Conservation (phyloP, 371 early-diverging fungal genomes). For the Lichtheimia corymbifera region DNA sequence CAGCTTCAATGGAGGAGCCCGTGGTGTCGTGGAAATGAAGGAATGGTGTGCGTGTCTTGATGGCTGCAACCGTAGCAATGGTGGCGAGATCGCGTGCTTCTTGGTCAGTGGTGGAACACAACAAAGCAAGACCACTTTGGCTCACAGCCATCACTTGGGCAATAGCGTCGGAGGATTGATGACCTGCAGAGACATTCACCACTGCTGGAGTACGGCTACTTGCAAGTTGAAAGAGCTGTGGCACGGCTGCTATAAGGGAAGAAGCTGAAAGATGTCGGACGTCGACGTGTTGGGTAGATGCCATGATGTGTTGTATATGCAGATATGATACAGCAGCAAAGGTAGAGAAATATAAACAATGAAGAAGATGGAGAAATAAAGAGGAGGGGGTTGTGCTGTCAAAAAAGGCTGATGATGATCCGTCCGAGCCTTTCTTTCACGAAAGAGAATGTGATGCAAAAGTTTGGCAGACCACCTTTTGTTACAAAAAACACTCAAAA, state of each 20-base stretch:
- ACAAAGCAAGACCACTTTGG: slow-evolving; percentile 72
- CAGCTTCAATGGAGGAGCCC: slow-evolving; percentile 11
- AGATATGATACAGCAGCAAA: slow-evolving; percentile 7
- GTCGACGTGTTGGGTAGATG: slow-evolving; percentile 6
- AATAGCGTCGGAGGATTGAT: slow-evolving; percentile 26
- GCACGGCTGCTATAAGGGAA: slow-evolving; percentile 62
- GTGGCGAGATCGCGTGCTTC: slow-evolving; percentile 72
- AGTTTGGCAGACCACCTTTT: slow-evolving; percentile 4
- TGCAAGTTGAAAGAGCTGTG: slow-evolving; percentile 64
- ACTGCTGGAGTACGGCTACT: slow-evolving; percentile 51
- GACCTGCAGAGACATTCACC: slow-evolving; percentile 54
- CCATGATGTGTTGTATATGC: slow-evolving; percentile 3
- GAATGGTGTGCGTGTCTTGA: slow-evolving; percentile 59
- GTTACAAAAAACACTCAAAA: slow-evolving; percentile 4
- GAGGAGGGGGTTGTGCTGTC: slow-evolving; percentile 5
- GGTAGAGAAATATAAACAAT: background rate
- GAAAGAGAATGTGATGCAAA: slow-evolving; percentile 5
- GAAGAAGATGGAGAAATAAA: background rate
- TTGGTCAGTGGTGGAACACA: slow-evolving; percentile 72
- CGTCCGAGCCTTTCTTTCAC: background rate
- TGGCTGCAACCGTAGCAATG: slow-evolving; percentile 66
- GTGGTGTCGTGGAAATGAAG: slow-evolving; percentile 57
- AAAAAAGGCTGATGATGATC: slow-evolving; percentile 10
- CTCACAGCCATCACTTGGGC: slow-evolving; percentile 77
- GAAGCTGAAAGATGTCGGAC: slow-evolving; percentile 47